Evolutionary conservation across 2,329 filamentous ascomycete genomes (phyloP).

Genomic region (Daldinia sp.): DNA sequence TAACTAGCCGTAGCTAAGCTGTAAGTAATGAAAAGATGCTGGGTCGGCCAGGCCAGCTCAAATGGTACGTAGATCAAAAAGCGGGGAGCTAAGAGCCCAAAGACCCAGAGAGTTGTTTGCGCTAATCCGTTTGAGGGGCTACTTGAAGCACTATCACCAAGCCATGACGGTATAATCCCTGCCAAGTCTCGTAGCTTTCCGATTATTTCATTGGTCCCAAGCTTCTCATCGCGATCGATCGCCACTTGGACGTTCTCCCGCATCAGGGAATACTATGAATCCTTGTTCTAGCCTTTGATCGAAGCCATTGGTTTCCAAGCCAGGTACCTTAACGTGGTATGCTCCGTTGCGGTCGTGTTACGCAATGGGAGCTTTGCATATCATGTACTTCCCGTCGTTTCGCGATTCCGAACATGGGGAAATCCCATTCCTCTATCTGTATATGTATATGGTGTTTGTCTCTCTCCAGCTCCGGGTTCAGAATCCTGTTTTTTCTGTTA

Average conservation of each 20-base stretch:
- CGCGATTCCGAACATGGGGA: constrained; percentile 29
- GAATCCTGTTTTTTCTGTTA: constrained; percentile 5
- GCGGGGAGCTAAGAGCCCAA: constrained; percentile 19
- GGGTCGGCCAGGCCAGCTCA: neutral
- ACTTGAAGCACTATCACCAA: constrained; percentile 35
- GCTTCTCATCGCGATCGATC: constrained; percentile 42
- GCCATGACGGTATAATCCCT: constrained; percentile 24
- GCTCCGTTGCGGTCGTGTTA: constrained; percentile 13
- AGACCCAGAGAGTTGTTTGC: neutral
- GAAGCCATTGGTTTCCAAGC: constrained; percentile 10
- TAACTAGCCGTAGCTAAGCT: too few species aligned
- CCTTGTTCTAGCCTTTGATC: constrained; percentile 33
- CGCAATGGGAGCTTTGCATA: constrained; percentile 24
- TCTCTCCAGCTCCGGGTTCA: constrained; percentile 17
- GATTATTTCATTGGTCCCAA: constrained; percentile 32
- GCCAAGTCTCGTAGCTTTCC: constrained; percentile 19
- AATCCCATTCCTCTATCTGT: constrained; percentile 31
- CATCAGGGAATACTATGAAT: constrained; percentile 39
- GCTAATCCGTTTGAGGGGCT: constrained; percentile 21
- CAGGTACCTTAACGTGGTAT: constrained; percentile 23
- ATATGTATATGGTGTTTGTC: constrained; percentile 20
- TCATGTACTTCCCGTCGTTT: constrained; percentile 10
- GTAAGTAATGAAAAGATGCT: too few species aligned
- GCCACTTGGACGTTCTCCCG: constrained; percentile 37
- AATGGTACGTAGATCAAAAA: neutral